Percentiles rank a stretch among this genome's conserved stretches.
Conservation (phyloP, 495 filamentous ascomycete genomes). For the Penicillium diatomitis region DNA sequence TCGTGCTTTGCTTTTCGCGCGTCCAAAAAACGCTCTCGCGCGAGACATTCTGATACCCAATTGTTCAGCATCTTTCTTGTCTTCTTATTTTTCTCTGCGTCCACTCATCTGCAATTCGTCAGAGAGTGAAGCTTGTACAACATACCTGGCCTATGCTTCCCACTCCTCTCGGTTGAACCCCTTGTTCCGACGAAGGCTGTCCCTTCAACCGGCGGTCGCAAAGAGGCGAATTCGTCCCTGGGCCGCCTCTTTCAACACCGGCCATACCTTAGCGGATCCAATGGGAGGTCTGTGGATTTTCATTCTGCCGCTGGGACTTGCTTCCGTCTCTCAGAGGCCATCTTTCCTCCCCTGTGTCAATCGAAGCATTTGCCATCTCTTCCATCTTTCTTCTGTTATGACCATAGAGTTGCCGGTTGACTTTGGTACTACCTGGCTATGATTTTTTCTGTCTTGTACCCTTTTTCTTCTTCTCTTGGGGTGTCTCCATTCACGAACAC, state of each 20-base stretch:
- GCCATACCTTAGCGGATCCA: too few species aligned
- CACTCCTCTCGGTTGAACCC: too few species aligned
- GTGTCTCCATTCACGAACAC: conserved; percentile 14
- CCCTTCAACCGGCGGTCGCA: too few species aligned
- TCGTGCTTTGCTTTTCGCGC: conserved; percentile 6
- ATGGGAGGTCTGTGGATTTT: too few species aligned
- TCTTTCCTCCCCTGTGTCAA: conserved; percentile 11
- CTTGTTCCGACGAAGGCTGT: too few species aligned
- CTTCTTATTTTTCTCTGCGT: too few species aligned
- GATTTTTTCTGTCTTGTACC: neutral
- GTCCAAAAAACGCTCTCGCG: conserved; percentile 3
- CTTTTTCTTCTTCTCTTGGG: conserved; percentile 15
- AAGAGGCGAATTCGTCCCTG: too few species aligned
- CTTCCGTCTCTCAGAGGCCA: too few species aligned
- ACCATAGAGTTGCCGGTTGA: conserved; percentile 41
- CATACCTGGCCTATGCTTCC: conserved; percentile 16
- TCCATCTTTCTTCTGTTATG: conserved; percentile 18
- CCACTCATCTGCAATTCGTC: too few species aligned
- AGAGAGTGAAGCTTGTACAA: conserved; percentile 29
- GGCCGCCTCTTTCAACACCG: too few species aligned
- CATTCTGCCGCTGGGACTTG: too few species aligned
- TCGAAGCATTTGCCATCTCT: conserved; percentile 17
- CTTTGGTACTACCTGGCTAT: conserved; percentile 27
- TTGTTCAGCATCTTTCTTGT: neutral
- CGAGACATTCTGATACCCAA: conserved; percentile 4